A percentile compares a stretch with the other conserved stretches of the same genome.
Evolutionary conservation across 768 basidiomycete genomes (phyloP).

Genomic region (Epithele typhae): DNA sequence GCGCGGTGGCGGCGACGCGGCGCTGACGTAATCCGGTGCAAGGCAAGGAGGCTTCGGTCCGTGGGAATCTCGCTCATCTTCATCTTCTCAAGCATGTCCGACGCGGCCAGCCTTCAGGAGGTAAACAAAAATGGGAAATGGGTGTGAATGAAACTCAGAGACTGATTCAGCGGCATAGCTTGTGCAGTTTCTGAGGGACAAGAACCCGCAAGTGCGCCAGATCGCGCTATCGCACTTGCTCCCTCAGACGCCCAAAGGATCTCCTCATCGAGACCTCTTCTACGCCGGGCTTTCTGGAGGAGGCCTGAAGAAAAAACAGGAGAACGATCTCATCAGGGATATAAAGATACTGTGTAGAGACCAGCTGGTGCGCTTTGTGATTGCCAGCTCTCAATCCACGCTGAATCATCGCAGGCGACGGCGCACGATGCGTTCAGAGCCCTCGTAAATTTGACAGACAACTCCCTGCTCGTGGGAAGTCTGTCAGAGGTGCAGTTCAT

Average conservation of each 20-base stretch:
- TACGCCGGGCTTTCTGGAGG: conserved; percentile 55
- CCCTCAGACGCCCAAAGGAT: conserved; percentile 68
- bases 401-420: conserved; percentile 49
- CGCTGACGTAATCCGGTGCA: background rate
- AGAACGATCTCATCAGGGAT: conserved; percentile 70
- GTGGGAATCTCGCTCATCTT: no score
- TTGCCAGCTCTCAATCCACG: conserved; percentile 12
- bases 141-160: background rate
- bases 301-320: conserved; percentile 54
- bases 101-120: conserved; percentile 34
- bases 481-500: conserved; percentile 74
- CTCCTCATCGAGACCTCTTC: conserved; percentile 73
- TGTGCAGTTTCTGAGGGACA: conserved; percentile 78
- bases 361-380: conserved; percentile 55
- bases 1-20: no score
- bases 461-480: conserved; percentile 56
- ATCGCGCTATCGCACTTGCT: conserved; percentile 83
- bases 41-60: no score
- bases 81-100: conserved; percentile 19
- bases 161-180: conserved; percentile 44
- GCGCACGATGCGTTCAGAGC: conserved; percentile 96
- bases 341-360: conserved; percentile 86
- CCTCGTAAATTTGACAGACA: conserved; percentile 90
- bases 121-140: conserved; percentile 20
- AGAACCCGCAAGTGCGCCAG: conserved; percentile 83